These are phyloP conservation scores for Blyttiomyces sp. DNA, from an alignment of 371 early-diverging fungal genomes.

Conservation along the genomic window DNA sequence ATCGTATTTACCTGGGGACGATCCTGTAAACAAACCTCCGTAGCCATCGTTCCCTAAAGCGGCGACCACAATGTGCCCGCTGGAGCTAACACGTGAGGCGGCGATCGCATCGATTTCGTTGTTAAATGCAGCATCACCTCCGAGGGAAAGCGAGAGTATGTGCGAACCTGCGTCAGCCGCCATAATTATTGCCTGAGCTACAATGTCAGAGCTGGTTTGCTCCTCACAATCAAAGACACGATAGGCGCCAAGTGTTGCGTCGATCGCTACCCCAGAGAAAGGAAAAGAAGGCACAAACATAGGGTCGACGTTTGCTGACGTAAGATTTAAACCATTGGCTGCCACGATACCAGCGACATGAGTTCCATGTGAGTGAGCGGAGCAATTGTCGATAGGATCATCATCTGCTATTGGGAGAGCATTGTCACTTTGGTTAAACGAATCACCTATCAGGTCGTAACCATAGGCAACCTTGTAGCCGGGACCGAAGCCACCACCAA, in stretches of 20 bases:
- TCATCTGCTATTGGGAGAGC: slow-evolving; percentile 34
- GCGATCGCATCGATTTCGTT: slow-evolving; percentile 9
- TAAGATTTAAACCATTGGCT: slow-evolving; percentile 33
- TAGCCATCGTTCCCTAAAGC: slow-evolving; percentile 36
- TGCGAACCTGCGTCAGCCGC: slow-evolving; percentile 66
- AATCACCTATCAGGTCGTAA: slow-evolving; percentile 52
- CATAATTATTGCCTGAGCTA: slow-evolving; percentile 44
- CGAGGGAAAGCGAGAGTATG: slow-evolving; percentile 63
- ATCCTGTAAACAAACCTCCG: neutral
- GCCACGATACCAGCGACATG: slow-evolving; percentile 62
- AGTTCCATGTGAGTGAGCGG: slow-evolving; percentile 52
- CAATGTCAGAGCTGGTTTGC: slow-evolving; percentile 57
- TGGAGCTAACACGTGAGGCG: slow-evolving; percentile 11
- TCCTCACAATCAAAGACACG: slow-evolving; percentile 65
- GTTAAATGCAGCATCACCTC: slow-evolving; percentile 57
- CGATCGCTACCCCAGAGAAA: slow-evolving; percentile 38
- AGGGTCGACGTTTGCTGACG: neutral
- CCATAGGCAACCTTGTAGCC: slow-evolving; percentile 60
- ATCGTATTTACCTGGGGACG: neutral
- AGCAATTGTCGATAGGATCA: slow-evolving; percentile 55
- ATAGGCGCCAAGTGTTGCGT: slow-evolving; percentile 33
- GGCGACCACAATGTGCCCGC: slow-evolving; percentile 18
- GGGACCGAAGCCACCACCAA: slow-evolving; percentile 66
- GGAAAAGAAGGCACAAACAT: slow-evolving; percentile 10
- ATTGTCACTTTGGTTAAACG: slow-evolving; percentile 9